Evolutionary conservation across 129 eudicot species (phyloP).

Genomic region (Logfia minima): DNA sequence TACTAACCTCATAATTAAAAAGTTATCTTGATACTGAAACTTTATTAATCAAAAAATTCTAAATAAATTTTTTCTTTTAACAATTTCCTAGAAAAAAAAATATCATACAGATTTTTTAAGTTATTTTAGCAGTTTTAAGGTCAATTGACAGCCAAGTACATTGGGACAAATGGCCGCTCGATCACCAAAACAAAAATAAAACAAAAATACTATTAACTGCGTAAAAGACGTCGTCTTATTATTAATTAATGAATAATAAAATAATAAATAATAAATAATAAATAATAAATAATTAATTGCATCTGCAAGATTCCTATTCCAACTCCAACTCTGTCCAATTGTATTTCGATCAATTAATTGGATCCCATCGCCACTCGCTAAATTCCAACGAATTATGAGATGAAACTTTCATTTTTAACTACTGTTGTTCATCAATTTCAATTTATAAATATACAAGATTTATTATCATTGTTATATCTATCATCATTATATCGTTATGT

Average conservation of each 20-base stretch:
- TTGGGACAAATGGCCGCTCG: slow-evolving; percentile 25
- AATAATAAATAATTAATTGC: background rate
- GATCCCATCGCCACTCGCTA: background rate
- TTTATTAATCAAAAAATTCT: too few relatives aligned
- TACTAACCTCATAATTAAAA: too few relatives aligned
- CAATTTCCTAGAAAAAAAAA: too few relatives aligned
- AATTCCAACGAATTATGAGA: background rate
- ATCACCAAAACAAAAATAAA: background rate
- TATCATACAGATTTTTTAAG: too few relatives aligned
- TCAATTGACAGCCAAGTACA: too few relatives aligned
- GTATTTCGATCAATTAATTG: background rate
- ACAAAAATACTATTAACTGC: background rate
- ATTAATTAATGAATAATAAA: background rate
- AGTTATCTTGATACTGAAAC: too few relatives aligned
- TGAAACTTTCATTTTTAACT: slow-evolving; percentile 3
- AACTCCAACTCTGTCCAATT: background rate
- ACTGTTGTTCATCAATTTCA: background rate
- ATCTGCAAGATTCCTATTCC: background rate
- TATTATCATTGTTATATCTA: background rate
- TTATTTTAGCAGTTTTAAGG: too few relatives aligned
- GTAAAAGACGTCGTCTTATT: background rate
- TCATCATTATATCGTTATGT: slow-evolving; percentile 47
- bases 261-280: too few relatives aligned
- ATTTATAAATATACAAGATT: background rate
- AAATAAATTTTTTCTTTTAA: too few relatives aligned